These are phyloP conservation scores for Colletotrichum echinochloae DNA, from an alignment of 2,329 filamentous ascomycete species.

Conservation along the genomic window DNA sequence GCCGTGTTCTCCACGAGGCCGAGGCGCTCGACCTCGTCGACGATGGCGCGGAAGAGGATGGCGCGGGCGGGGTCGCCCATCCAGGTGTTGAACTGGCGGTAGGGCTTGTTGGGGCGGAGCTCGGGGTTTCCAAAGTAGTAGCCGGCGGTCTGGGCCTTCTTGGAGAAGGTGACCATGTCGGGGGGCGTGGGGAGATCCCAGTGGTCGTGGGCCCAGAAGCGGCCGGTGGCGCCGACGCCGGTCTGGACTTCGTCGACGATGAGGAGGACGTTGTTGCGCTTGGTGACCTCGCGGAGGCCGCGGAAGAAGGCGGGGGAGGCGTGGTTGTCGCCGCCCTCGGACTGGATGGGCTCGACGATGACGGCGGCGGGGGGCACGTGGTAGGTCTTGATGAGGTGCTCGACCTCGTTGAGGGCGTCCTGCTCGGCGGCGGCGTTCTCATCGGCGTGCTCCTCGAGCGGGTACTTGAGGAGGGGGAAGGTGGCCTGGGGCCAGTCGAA, in stretches of 20 bases:
- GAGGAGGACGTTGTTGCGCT: slow-evolving; percentile 81
- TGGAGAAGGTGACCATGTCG: slow-evolving; percentile 95
- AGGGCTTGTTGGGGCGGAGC: slow-evolving; percentile 89
- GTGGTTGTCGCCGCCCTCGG: slow-evolving; percentile 95
- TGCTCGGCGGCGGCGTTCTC: slow-evolving; percentile 88
- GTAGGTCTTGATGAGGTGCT: slow-evolving; percentile 83
- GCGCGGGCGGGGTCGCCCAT: slow-evolving; percentile 92
- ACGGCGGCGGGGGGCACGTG: slow-evolving; percentile 84
- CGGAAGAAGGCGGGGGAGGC: slow-evolving; percentile 89
- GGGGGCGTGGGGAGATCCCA: slow-evolving; percentile 84
- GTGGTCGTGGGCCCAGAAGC: slow-evolving; percentile 98
- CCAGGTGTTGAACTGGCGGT: slow-evolving; percentile 98
- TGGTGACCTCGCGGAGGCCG: slow-evolving; percentile 82
- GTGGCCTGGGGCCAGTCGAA: slow-evolving; percentile 95
- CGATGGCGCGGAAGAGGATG: slow-evolving; percentile 87
- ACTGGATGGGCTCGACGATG: slow-evolving; percentile 91
- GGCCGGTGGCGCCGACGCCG: slow-evolving; percentile 90
- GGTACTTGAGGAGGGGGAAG: slow-evolving; percentile 89
- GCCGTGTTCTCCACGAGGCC: slow-evolving; percentile 86
- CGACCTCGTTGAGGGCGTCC: slow-evolving; percentile 84
- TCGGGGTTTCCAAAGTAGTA: slow-evolving; percentile 89
- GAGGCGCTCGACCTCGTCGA: slow-evolving; percentile 81
- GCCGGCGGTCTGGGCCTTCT: slow-evolving; percentile 94
- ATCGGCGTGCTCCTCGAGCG: slow-evolving; percentile 80
- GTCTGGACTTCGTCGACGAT: slow-evolving; percentile 97